Base-by-base conservation (phyloP, 2,329 filamentous ascomycete species). In the Sodiomyces alkalinus region DNA sequence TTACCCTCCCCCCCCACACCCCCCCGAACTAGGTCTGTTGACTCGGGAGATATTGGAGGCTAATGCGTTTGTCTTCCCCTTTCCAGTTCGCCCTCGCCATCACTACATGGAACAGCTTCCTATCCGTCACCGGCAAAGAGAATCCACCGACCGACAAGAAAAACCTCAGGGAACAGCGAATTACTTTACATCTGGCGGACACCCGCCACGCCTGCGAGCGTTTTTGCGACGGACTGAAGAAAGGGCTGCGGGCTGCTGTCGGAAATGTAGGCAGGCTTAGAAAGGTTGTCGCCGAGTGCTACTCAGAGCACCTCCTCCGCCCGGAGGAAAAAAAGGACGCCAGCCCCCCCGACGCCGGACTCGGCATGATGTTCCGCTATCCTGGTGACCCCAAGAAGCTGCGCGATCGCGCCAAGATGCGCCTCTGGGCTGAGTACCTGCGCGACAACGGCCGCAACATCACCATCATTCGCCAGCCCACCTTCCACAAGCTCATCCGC, bases 161-260 rank as follows among this genome's bases (percentile, higher is more conserved):
- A 30, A 53, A 60, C 19, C 41, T 45, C 9, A 54, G 59, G 30
- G 80, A 85, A 37, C 90, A 94, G 48, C 80, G 85, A 45, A 79
- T 98, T 40, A 93, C 85, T 2, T 70, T 98, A 34, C 82, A 93
- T 52, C 73, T 98, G 27, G 82, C 83, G 17, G 87, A 86, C 17
- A 90, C 80, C 46, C 74, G 87, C 31, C 81, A 79, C 46, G 75
- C 80, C 26, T 96, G 87, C 50, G 90, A 98, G 54, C 68, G 85
- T 30, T 98, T 98, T 56, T 98, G 90, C 51, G 90, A 98, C 56
- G 83, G 80, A 5, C 63, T 98, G 39, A 98, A 96, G 56, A 83
- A 79, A 47, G 86, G 86, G 1, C 58, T 98, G 28, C 69, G 87
- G 36, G 76, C 83, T 33, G 83, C 78, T 10, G 85, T 96, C 44